These are phyloP conservation scores for Microcos paniculata DNA, from an alignment of 345 rosid species.

Conservation along the genomic window DNA sequence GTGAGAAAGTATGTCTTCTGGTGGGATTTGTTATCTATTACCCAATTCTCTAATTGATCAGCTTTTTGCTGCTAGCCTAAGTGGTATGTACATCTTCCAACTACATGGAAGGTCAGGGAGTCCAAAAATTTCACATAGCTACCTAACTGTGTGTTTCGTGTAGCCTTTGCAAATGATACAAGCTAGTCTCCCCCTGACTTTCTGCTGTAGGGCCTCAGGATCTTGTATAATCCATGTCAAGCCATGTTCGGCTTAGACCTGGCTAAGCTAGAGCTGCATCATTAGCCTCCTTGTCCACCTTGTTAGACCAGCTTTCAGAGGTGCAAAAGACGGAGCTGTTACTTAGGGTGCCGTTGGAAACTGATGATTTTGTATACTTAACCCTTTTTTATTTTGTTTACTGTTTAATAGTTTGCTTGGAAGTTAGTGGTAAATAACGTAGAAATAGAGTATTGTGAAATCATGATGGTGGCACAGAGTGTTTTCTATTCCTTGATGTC, in stretches of 20 bases:
- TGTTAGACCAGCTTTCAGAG: neutral
- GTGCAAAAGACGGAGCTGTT: neutral
- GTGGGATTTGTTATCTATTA: neutral
- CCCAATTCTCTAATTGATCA: neutral
- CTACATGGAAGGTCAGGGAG: no score
- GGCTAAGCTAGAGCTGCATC: neutral
- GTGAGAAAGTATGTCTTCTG: conserved; percentile 33
- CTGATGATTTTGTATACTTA: neutral
- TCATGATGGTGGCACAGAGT: neutral
- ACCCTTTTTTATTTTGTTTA: neutral
- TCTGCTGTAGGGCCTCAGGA: neutral
- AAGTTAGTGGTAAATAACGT: neutral
- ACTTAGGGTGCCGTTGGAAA: neutral
- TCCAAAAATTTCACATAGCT: no score
- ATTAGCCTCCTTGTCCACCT: neutral
- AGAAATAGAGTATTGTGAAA: neutral
- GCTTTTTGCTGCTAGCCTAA: no score
- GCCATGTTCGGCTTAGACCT: neutral
- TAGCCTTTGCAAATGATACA: neutral
- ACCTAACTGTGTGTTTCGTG: neutral
- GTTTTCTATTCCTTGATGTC: neutral
- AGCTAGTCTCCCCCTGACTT: neutral
- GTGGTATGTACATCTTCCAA: no score
- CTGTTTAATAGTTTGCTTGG: neutral
- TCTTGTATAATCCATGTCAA: neutral